phyloP scores from a whole-genome alignment of 495 filamentous ascomycete genomes.

The Chaetomidium leptoderma region DNA sequence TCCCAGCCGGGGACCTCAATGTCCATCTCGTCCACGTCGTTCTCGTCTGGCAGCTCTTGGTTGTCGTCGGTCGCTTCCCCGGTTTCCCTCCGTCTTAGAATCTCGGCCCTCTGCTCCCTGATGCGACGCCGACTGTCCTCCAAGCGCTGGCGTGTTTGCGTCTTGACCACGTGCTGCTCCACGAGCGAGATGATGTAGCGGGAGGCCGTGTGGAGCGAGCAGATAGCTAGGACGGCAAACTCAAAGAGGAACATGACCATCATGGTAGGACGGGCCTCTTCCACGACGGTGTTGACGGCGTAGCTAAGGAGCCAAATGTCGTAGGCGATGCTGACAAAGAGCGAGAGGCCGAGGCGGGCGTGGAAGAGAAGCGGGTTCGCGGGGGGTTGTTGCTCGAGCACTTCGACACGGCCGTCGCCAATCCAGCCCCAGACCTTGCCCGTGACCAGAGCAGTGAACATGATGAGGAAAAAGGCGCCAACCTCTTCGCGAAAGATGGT shows the following conservation, averaged over 20 bases:
- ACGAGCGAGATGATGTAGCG: conserved; percentile 76
- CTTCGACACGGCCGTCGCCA: conserved; percentile 87
- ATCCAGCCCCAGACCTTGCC: conserved; percentile 99
- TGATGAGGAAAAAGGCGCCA: conserved; percentile 87
- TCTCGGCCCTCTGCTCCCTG: conserved; percentile 57
- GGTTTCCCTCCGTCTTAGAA: conserved; percentile 57
- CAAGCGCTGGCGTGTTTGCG: conserved; percentile 61
- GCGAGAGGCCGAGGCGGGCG: conserved; percentile 69
- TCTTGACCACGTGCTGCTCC: conserved; percentile 68
- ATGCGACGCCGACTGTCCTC: conserved; percentile 57
- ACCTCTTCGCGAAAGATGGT: conserved; percentile 97
- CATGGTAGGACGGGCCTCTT: conserved; percentile 86
- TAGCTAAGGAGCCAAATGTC: conserved; percentile 74
- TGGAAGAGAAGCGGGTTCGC: conserved; percentile 89
- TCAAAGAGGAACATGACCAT: conserved; percentile 99
- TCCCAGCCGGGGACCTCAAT: conserved; percentile 96
- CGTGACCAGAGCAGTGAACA: conserved; percentile 89
- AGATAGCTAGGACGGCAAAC: conserved; percentile 79
- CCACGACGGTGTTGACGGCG: conserved; percentile 73
- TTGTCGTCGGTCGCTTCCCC: conserved; percentile 40
- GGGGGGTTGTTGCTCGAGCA: conserved; percentile 91
- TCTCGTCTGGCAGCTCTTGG: conserved; percentile 58
- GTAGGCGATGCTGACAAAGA: conserved; percentile 71
- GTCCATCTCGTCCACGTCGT: conserved; percentile 86
- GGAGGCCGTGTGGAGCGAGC: conserved; percentile 70